A percentile compares a stretch with the other conserved stretches of the same genome.
Conservation (phyloP, 2,329 filamentous ascomycete genomes). For the Aspergillus sojae region DNA sequence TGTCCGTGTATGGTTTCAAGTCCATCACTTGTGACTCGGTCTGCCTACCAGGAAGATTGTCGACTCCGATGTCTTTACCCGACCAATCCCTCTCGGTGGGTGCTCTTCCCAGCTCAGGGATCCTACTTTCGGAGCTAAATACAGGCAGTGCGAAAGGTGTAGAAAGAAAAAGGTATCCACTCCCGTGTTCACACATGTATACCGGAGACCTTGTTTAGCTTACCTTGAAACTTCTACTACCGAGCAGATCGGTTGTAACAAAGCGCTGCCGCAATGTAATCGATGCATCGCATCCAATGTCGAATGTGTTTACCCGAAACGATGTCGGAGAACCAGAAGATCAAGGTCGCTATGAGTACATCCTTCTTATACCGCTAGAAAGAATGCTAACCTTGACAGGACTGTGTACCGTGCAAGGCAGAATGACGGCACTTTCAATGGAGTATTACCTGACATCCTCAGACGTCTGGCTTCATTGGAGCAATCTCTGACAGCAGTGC, state of each 20-base stretch:
- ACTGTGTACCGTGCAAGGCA: neutral
- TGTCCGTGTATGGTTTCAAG: neutral
- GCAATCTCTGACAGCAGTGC: neutral
- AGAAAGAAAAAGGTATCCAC: neutral
- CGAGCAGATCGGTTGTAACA: neutral
- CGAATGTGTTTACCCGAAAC: neutral
- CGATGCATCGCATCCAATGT: neutral
- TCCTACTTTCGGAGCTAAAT: neutral
- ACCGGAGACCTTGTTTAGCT: neutral
- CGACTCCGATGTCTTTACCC: neutral
- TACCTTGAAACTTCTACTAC: neutral
- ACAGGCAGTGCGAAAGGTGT: neutral
- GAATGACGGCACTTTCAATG: neutral
- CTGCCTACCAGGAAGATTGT: neutral
- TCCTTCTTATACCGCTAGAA: neutral
- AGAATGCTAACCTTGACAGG: neutral
- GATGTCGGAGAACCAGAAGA: neutral
- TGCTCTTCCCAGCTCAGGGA: neutral
- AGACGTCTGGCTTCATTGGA: neutral
- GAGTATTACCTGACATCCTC: neutral
- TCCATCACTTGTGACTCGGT: neutral
- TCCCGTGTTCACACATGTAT: neutral
- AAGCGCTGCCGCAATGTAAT: neutral
- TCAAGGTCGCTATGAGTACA: neutral
- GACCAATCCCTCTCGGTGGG: neutral